Evolutionary conservation across 176 grass and related monocot genomes (phyloP), one percentile per base, ranked within the genome.

Genomic region (Poa pratensis): DNA sequence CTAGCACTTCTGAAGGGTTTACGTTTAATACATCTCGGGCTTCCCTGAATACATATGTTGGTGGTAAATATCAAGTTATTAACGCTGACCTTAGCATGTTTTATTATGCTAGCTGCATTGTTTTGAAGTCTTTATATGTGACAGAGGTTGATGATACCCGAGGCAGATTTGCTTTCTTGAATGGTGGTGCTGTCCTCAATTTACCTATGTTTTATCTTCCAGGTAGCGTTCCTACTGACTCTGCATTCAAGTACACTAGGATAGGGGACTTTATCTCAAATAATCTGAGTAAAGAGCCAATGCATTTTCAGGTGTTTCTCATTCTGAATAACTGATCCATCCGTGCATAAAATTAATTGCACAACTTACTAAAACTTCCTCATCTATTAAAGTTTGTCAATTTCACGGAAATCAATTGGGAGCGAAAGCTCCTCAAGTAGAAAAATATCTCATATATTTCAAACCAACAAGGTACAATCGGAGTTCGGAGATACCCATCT

Each of bases 191-290:
- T 79, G 61, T 94, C 81, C 73, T 95, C 16, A 91, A 77, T 78
- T 88, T 98, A 71, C 96, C 96, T 11, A 92, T 96, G 81, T 84
- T 95, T 76, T 95, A 86, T 89, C 83, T 95, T 77, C 85, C 95
- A 96, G 93, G 96, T 98, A 83, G 12, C 9, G 3, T 65, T 73
- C 77, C 14, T 72, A 39, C 40, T 52, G 52, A 78, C 9, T 48
- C 24, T 78, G 19, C 70, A 77, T 69, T 77, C 53, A 28, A 83
- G 30, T 43, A 83, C 46, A 84, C 45, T 55, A 80, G 69, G 75
- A 66, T 61, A 55, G 11, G 20, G 45, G 71, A 28, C 17, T 20
- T 84, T 80, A 73, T 73, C 57, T 66, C 58, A 48, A 69, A 55
- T 65, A 53, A 83, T 78, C 45, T 64, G 34, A 78, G 34, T 46